phyloP scores from a whole-genome alignment of 306 rosid genomes.

The Casuarina equisetifolia region DNA sequence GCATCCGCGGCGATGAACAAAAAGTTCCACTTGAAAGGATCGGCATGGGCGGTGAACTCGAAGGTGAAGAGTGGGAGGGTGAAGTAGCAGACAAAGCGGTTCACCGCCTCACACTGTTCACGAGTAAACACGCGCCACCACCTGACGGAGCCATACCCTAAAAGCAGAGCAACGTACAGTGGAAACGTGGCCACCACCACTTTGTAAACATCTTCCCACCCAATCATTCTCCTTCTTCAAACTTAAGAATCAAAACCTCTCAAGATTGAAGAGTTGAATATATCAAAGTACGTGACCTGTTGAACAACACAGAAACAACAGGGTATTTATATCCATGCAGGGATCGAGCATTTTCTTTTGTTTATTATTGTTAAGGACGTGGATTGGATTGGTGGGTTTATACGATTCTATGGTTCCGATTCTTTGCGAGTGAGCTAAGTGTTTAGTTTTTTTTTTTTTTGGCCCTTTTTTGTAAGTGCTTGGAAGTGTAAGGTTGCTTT shows the following conservation, averaged over 20 bases:
- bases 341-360: neutral
- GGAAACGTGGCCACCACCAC: constrained; percentile 79
- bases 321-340: constrained; percentile 30
- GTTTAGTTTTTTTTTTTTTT: neutral
- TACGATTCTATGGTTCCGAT: constrained; percentile 47
- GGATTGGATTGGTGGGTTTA: constrained; percentile 27
- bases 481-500: constrained; percentile 49
- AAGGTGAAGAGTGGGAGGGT: constrained; percentile 88
- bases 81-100: constrained; percentile 79
- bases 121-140: constrained; percentile 85
- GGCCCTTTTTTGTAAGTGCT: constrained; percentile 26
- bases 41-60: constrained; percentile 72
- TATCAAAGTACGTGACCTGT: constrained; percentile 10
- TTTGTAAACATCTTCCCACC: constrained; percentile 81
- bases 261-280: neutral
- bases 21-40: constrained; percentile 76
- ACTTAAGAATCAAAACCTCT: too few relatives aligned
- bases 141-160: constrained; percentile 84
- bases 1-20: constrained; percentile 65
- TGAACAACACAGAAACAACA: neutral
- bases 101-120: constrained; percentile 84
- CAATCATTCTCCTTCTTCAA: constrained; percentile 52
- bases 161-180: constrained; percentile 66
- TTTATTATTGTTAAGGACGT: constrained; percentile 7
- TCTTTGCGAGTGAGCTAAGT: constrained; percentile 34